Base-by-base conservation (phyloP, 352 stramenopile species). In the Globisporangium spiculum region DNA sequence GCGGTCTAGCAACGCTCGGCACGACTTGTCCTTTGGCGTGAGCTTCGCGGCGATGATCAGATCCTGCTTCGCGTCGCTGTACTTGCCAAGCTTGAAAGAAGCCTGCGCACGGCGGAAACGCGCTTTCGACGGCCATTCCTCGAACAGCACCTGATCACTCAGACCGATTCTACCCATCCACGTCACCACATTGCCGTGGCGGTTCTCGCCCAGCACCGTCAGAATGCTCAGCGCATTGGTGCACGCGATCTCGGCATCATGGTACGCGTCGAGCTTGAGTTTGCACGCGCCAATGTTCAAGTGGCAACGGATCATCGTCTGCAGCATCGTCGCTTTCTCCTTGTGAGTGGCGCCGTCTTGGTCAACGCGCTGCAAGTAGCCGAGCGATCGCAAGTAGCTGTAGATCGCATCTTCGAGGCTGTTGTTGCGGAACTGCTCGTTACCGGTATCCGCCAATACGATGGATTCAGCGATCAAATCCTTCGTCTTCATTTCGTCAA, bases 261-360 rank as follows among this genome's bases (percentile, higher is more conserved):
- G 41, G 65, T 89, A 84, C 52, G 69, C 72, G 61, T 92, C 77
- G 5, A 84, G 66, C 71, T 93, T 93, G 63, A 96, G 78, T 63
- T 94, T 96, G 80, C 84, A 96, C 9, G 88, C 88, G 18, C 80
- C 80, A 61, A 96, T 91, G 66, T 96, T 96, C 24, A 96, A 72
- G 65, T 96, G 88, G 65, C 88, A 96, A 38, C 88, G 88, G 48
- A 96, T 92, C 88, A 96, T 96, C 18, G 88, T 96, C 77, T 94
- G 86, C 18, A 96, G 79, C 65, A 94, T 91, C 34, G 77, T 89
- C 48, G 88, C 88, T 70, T 94, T 96, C 53, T 96, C 82, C 69
- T 96, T 96, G 72, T 96, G 84, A 0, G 86, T 94, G 16, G 88
- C 83, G 7, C 48, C 72, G 34, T 93, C 83, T 62, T 96, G 86